These are phyloP conservation scores for Boletus huronensis DNA, from an alignment of 768 basidiomycete genomes.

Conservation along the genomic window DNA sequence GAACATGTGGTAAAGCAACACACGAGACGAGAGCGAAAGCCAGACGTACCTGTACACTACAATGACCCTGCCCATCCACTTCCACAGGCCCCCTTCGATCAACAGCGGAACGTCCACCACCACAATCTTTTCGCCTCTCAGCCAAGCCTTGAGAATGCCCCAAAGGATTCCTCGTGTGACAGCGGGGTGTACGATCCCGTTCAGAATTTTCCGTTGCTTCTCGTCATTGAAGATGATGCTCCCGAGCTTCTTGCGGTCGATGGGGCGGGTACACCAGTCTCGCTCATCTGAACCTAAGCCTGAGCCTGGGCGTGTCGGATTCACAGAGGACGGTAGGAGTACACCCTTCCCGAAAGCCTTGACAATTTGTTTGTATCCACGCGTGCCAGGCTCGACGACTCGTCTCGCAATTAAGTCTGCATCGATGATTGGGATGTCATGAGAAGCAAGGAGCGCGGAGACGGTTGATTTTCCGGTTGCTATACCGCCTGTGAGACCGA, in stretches of 20 bases:
- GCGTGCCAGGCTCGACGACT: constrained; percentile 82
- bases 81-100: constrained; percentile 84
- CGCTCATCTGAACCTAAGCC: background rate
- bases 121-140: constrained; percentile 72
- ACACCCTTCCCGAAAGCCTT: constrained; percentile 68
- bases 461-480: constrained; percentile 97
- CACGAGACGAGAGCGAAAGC: constrained; percentile 1
- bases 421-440: constrained; percentile 81
- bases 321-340: constrained; percentile 37
- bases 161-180: constrained; percentile 77
- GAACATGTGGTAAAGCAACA: background rate
- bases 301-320: background rate
- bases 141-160: constrained; percentile 66
- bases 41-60: constrained; percentile 84
- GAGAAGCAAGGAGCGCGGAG: constrained; percentile 63
- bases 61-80: constrained; percentile 76
- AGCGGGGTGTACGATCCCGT: constrained; percentile 86
- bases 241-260: constrained; percentile 84
- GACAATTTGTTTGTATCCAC: constrained; percentile 64
- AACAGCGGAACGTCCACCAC: constrained; percentile 90
- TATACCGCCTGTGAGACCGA: constrained; percentile 95
- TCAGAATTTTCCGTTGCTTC: constrained; percentile 65
- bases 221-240: constrained; percentile 80
- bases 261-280: constrained; percentile 49
- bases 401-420: constrained; percentile 86